phyloP scores from a whole-genome alignment of 164 flowering plant genomes.

The Nymphaea thermarum region DNA sequence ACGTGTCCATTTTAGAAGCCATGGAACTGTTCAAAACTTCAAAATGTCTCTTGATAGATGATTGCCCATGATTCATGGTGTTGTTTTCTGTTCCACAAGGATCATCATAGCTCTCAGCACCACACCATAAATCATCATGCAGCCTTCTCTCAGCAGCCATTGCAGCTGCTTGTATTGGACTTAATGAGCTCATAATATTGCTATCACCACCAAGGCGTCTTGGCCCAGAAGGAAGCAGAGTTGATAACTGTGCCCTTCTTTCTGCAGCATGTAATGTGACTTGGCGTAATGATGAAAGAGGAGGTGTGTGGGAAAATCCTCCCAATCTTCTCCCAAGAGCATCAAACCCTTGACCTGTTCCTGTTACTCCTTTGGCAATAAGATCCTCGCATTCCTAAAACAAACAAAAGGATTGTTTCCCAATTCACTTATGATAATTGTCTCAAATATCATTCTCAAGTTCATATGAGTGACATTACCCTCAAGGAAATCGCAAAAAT shows the following conservation, averaged over 20 bases:
- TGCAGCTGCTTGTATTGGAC: slow-evolving; percentile 97
- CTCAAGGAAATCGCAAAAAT: no score
- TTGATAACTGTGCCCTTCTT: slow-evolving; percentile 44
- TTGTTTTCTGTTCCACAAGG: slow-evolving; percentile 25
- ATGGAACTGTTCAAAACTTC: slow-evolving; percentile 15
- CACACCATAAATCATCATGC: slow-evolving; percentile 95
- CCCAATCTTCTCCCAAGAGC: slow-evolving; percentile 79
- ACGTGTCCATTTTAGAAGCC: slow-evolving; percentile 9
- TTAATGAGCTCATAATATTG: slow-evolving; percentile 65
- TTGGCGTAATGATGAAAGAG: slow-evolving; percentile 56
- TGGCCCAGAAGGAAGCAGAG: slow-evolving; percentile 78
- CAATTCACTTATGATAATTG: no score
- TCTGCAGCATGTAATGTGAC: slow-evolving; percentile 73
- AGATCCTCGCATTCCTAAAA: slow-evolving; percentile 88
- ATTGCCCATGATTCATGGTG: slow-evolving; percentile 9
- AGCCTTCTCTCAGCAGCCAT: slow-evolving; percentile 98
- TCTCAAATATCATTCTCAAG: no score
- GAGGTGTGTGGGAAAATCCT: slow-evolving; percentile 62
- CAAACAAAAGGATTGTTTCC: no score
- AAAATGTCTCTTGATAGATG: slow-evolving; percentile 10
- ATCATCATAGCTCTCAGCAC: slow-evolving; percentile 32
- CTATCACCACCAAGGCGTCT: slow-evolving; percentile 86
- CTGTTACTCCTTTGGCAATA: slow-evolving; percentile 64
- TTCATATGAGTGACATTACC: no score
- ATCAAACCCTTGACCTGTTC: slow-evolving; percentile 84